A percentile compares a stretch with the other conserved stretches of the same genome.
These are phyloP conservation scores for Hansenula anomala DNA, from an alignment of 1,139 yeast species.

Conservation along the genomic window DNA sequence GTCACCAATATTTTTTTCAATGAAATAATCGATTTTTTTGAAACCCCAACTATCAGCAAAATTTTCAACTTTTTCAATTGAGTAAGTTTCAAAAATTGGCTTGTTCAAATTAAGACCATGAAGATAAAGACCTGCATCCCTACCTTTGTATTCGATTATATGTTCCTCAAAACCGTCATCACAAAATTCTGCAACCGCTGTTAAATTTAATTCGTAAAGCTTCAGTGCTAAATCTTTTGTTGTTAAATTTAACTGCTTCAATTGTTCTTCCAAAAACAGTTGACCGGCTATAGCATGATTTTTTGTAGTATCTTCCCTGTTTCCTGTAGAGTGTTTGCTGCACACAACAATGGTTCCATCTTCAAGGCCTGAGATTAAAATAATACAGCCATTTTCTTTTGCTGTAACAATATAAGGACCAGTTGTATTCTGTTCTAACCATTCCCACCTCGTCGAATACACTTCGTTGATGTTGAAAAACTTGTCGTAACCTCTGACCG, in stretches of 20 bases:
- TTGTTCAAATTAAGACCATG: slow-evolving; percentile 83
- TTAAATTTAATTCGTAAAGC: slow-evolving; percentile 48
- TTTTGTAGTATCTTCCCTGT: slow-evolving; percentile 43
- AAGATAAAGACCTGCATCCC: slow-evolving; percentile 74
- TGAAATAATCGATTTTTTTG: slow-evolving; percentile 44
- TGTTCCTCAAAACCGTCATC: slow-evolving; percentile 96
- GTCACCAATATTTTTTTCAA: slow-evolving; percentile 32
- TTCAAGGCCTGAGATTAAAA: slow-evolving; percentile 69
- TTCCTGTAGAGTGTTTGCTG: slow-evolving; percentile 86
- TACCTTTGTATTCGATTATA: slow-evolving; percentile 66
- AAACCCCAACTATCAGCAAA: slow-evolving; percentile 78
- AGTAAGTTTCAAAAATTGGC: slow-evolving; percentile 57
- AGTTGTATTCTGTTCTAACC: slow-evolving; percentile 39
- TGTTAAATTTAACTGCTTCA: slow-evolving; percentile 35
- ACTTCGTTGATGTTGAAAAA: slow-evolving; percentile 82
- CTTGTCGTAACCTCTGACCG: slow-evolving; percentile 89
- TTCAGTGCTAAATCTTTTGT: slow-evolving; percentile 49
- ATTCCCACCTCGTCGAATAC: slow-evolving; percentile 43
- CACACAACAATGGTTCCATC: slow-evolving; percentile 78
- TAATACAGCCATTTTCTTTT: slow-evolving; percentile 93
- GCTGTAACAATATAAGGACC: slow-evolving; percentile 83
- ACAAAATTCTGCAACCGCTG: slow-evolving; percentile 91
- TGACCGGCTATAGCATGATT: slow-evolving; percentile 82
- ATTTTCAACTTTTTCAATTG: slow-evolving; percentile 51
- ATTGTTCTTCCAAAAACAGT: slow-evolving; percentile 48